Base-by-base conservation (phyloP, 2,329 filamentous ascomycete genomes). In the Penicillium sp. region DNA sequence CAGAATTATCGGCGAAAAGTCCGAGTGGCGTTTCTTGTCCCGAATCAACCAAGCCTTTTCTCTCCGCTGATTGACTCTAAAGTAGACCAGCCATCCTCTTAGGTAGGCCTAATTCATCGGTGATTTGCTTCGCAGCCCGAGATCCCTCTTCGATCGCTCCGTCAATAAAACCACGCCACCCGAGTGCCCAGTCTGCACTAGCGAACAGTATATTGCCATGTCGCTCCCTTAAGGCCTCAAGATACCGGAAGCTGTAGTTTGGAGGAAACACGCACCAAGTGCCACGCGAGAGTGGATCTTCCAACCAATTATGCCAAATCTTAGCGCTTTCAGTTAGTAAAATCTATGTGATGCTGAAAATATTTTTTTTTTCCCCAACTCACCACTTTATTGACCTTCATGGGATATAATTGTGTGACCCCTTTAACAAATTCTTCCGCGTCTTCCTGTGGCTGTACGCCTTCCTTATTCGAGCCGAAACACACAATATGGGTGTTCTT, bases 21-120 rank as follows among this genome's bases (percentile, higher is more conserved):
- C 19, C 37, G 19, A 14, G 4, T 8, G 37, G 21, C 13, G 37
- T 23, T 40, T 14, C 11, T n/a, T 8, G 21, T 24, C 37, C 13
- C 37, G 19, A 21, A 21, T 39, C 2, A 16, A 40, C 14, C 39
- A 28, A 43, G 16, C 37, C 16, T 14, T 43, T 43, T 14, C 19
- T n/a, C n/a, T n/a, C n/a, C n/a, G n/a, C 37, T 11, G 10, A 40
- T 26, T 23, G n/a, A 28, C 23, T 14, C 24, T 1, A 67, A 64
- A 0, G 1, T 76, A 0, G 61, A 81, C 46, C 77, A 81, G 56
- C 81, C 77, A 77, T 65, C 81, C 9, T 61, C 79, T 5, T 81
- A 76, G 1, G 75, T 79, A 56, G 74, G 73, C 24, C 55, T 79
- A 52, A 18, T 21, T 43, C 51, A 29, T 48, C 51, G 19, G 28